These are phyloP conservation scores for Leptoxyphium fumago DNA, from an alignment of 2,329 filamentous ascomycete species.

Conservation along the genomic window DNA sequence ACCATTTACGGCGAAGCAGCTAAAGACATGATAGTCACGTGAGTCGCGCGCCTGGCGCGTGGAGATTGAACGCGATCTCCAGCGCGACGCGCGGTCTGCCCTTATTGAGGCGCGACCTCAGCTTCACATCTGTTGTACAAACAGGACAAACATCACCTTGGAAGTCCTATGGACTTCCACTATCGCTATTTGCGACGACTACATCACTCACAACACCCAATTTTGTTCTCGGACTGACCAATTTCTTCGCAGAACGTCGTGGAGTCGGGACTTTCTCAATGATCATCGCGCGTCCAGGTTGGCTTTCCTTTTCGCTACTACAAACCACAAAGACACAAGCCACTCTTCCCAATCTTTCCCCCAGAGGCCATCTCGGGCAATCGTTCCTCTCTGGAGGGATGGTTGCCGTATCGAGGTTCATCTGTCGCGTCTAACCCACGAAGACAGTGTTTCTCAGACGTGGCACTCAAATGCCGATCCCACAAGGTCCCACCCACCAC, in stretches of 20 bases:
- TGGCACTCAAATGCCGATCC: not conserved
- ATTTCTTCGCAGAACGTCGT: not conserved
- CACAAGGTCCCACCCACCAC: not conserved
- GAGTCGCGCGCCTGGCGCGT: too few relatives aligned
- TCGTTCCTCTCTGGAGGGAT: not conserved
- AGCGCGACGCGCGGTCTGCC: too few relatives aligned
- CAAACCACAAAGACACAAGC: not conserved
- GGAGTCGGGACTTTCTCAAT: not conserved
- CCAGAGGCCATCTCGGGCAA: not conserved
- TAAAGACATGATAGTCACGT: too few relatives aligned
- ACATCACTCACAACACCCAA: too few relatives aligned
- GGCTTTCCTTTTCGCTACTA: not conserved
- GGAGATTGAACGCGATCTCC: too few relatives aligned
- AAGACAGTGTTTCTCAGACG: not conserved
- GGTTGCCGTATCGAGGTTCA: not conserved
- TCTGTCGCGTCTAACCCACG: not conserved
- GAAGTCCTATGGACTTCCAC: too few relatives aligned
- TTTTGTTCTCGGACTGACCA: too few relatives aligned
- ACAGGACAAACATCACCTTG: too few relatives aligned
- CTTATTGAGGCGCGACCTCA: too few relatives aligned
- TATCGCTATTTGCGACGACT: too few relatives aligned
- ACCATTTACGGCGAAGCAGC: too few relatives aligned
- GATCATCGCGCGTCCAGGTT: not conserved
- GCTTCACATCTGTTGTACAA: too few relatives aligned
- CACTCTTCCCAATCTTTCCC: not conserved